Conservation (phyloP, 495 filamentous ascomycete species). For the Podospora conica region DNA sequence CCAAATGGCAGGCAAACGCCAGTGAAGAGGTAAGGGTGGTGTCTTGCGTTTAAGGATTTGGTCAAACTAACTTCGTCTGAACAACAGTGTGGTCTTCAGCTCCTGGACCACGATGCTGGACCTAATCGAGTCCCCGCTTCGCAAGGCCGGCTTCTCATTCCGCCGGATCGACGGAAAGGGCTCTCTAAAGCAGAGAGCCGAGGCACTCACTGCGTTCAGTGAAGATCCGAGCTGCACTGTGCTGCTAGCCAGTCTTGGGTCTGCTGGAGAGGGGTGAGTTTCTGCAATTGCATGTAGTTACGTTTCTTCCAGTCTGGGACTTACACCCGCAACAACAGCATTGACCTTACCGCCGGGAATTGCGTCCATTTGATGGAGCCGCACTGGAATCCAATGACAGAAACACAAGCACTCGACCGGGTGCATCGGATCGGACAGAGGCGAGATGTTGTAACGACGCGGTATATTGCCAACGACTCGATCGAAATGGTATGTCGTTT, state of each 20-base stretch:
- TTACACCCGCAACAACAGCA: too few species aligned
- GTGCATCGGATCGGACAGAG: constrained; percentile 33
- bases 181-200: neutral
- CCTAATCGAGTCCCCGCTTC: neutral
- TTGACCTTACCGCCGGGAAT: constrained; percentile 34
- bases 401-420: constrained; percentile 38
- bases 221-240: too few species aligned
- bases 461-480: constrained; percentile 11
- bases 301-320: too few species aligned
- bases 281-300: too few species aligned
- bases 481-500: too few species aligned
- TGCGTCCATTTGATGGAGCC: constrained; percentile 39
- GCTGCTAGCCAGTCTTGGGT: too few species aligned
- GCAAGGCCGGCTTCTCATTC: neutral
- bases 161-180: neutral
- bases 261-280: too few species aligned
- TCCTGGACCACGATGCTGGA: neutral
- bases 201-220: neutral
- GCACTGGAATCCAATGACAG: constrained; percentile 41
- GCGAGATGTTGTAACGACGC: constrained; percentile 25
- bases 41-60: too few species aligned
- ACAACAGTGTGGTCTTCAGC: neutral
- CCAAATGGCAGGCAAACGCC: neutral
- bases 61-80: neutral
- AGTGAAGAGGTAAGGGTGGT: neutral